Percentiles rank a stretch among this genome's conserved stretches.
Conservation (phyloP, 2,329 filamentous ascomycete species). For the Penicillium sp. region DNA sequence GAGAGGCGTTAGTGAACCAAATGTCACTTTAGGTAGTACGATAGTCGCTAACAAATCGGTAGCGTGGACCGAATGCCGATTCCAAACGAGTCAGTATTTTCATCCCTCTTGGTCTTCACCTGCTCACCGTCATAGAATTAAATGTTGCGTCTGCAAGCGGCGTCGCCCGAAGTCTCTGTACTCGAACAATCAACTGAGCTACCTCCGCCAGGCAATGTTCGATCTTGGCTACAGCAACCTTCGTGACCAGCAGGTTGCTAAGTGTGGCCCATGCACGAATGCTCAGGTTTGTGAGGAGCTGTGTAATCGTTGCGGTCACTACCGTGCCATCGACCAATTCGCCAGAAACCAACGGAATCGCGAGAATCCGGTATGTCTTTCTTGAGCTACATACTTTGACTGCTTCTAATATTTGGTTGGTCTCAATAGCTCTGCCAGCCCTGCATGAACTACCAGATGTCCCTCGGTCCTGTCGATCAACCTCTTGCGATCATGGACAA, state of each 20-base stretch:
- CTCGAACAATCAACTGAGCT: constrained; percentile 3
- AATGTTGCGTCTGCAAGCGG: constrained; percentile 8
- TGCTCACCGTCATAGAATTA: constrained; percentile 5
- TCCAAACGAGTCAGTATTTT: constrained; percentile 4
- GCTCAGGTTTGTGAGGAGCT: constrained; percentile 1
- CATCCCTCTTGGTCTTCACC: not conserved
- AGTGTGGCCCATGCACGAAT: constrained; percentile 5
- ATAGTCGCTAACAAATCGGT: not conserved
- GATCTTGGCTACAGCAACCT: not conserved
- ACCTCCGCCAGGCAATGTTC: constrained; percentile 4
- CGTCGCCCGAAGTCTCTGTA: not conserved
- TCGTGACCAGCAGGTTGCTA: constrained; percentile 2
- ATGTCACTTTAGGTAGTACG: not conserved
- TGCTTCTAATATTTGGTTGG: not conserved
- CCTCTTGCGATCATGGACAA: not conserved
- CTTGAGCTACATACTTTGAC: too few species aligned
- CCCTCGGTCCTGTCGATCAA: not conserved
- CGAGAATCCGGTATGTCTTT: not conserved
- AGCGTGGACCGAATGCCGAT: not conserved
- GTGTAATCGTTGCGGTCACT: constrained; percentile 5
- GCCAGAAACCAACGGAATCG: constrained; percentile 9
- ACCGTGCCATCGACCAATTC: constrained; percentile 5
- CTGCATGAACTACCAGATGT: constrained; percentile 16
- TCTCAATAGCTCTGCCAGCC: constrained; percentile 1
- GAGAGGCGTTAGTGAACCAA: not conserved